Base-by-base conservation (phyloP, 768 basidiomycete genomes). In the Suillus placidus region DNA sequence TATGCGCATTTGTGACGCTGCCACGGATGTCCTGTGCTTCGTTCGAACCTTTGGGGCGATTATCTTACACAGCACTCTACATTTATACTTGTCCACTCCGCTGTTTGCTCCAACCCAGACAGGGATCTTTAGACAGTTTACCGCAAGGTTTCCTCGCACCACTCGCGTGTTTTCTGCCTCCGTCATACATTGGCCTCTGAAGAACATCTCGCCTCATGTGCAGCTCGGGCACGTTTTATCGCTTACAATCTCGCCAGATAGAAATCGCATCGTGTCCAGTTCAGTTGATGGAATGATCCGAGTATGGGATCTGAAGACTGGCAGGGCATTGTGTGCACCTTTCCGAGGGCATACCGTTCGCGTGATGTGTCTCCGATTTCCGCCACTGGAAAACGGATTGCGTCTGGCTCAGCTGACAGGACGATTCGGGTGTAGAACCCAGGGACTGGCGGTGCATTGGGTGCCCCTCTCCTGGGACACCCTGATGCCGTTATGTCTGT, bases 381-480 rank as follows among this genome's bases (percentile, higher is more conserved):
- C 34, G 35, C 43, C 45, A 43, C 2, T 62, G 47, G 61, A 9
- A 43, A 8, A 62, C 42, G 40, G 34, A 60, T 42, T 30, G 38
- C 12, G 18, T 60, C 18, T 40, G 40, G 60, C 18, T 45, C 40
- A 61, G 8, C 10, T 5, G 60, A 45, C 42, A 38, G 23, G 16
- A 45, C 26, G 23, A 34, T 57, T 3, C 18, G 61, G 12, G 40
- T 77, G 64, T 77, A 73, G 76, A 68, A 77, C 20, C 70, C 56
- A 12, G 38, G 12, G 14, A 55, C 16, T 57, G 55, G 32, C 18
- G 64, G 58, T 37, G 68, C 66, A 23, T 66, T 66, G 14, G 34
- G 65, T 12, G 64, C 60, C 1, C 68, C 74, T 4, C 30, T 76
- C 23, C 16, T 26, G 32, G 55, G 55, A 40, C 42, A 64, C 55